phyloP scores from a whole-genome alignment of 2,329 filamentous ascomycete species.

The Hypoxylon sp. region DNA sequence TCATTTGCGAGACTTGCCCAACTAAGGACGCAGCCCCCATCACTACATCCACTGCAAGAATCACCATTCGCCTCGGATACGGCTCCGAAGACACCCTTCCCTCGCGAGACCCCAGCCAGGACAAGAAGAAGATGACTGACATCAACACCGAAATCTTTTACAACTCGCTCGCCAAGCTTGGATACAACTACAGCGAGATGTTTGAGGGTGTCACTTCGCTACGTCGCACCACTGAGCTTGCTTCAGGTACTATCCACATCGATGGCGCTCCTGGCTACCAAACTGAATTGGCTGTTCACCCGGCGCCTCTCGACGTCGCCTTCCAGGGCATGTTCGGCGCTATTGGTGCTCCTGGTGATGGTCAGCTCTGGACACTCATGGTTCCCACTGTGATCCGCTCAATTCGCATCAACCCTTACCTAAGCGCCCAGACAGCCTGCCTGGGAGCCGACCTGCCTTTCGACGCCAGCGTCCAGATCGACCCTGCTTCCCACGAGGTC shows the following conservation, averaged over 20 bases:
- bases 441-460: conserved; percentile 9
- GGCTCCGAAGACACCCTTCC: conserved; percentile 37
- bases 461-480: conserved; percentile 15
- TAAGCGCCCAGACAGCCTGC: conserved; percentile 20
- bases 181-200: conserved; percentile 36
- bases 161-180: conserved; percentile 31
- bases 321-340: conserved; percentile 21
- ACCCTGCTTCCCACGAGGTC: conserved; percentile 25
- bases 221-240: conserved; percentile 16
- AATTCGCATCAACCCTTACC: conserved; percentile 31
- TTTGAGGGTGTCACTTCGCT: conserved; percentile 35
- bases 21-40: conserved; percentile 42
- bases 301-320: conserved; percentile 45
- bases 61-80: conserved; percentile 41
- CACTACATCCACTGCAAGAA: conserved; percentile 42
- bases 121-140: conserved; percentile 39
- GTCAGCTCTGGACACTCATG: conserved; percentile 30
- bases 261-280: conserved; percentile 9
- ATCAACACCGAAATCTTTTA: conserved; percentile 46
- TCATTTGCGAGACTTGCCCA: conserved; percentile 27
- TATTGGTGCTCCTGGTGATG: conserved; percentile 19
- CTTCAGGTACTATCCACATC: conserved; percentile 20
- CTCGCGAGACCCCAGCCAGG: conserved; percentile 8
- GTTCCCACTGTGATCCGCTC: conserved; percentile 32
- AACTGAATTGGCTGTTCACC: conserved; percentile 39